Base-by-base conservation (phyloP, 495 filamentous ascomycete genomes). In the Penicillium herquei region DNA sequence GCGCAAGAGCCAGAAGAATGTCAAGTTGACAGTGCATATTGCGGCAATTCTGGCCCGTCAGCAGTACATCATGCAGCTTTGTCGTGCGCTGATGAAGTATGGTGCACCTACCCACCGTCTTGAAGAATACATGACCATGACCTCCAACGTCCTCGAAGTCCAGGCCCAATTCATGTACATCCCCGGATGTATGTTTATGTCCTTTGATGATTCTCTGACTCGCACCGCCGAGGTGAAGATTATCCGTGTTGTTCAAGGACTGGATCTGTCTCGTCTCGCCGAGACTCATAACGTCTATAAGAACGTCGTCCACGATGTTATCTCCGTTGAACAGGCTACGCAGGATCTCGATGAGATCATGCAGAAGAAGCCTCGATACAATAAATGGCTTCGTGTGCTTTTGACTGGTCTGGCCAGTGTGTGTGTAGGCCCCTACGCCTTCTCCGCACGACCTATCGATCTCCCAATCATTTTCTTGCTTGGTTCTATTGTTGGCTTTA, bases 211-310 rank as follows among this genome's bases (percentile, higher is more conserved):
- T 72, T 80, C 83, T 12, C 76, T 84, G 14, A 93, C 89, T 1
- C 90, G 93, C 64, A 96, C 92, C 0, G 88, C 91, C 8, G 92
- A 96, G 67, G 88, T 96, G 48, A 91, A 93, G 68, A 84, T 96
- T 41, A 85, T 96, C 17, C 83, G 88, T 21, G 78, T 82, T 3
- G 65, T 70, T 3, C 87, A 91, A 66, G 91, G 88, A 1, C 78
- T 96, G 32, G 87, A 96, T 70, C 79, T 96, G 2, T 89, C 89
- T 16, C 88, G 87, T 49, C 78, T 96, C 10, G 81, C 87, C 3
- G 90, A 96, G 55, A 84, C 85, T 9, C 91, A 96, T 66, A 84
- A 89, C 49, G 83, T 96, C 47, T 96, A 96, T 74, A 96, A 97
- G 69, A 84, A 89, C 52, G 90, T 96, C 18, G 84, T 95, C n/a